Conservation (phyloP, 2,329 filamentous ascomycete genomes). For the Aspergillus sp. region DNA sequence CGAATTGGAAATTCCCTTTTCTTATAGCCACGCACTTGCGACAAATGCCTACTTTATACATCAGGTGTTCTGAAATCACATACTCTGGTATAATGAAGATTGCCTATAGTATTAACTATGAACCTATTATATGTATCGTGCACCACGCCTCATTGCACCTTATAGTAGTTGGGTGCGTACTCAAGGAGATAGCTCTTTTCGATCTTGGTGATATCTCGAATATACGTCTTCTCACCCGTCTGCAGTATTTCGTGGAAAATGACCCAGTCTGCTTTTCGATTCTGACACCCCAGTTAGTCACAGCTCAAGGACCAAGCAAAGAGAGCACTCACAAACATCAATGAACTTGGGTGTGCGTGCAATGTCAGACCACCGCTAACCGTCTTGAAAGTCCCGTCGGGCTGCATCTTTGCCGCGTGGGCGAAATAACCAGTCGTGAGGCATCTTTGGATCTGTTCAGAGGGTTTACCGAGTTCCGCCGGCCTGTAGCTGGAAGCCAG, state of each 20-base stretch:
- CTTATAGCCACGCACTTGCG: too few relatives aligned
- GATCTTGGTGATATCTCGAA: slow-evolving; percentile 88
- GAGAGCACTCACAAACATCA: slow-evolving; percentile 70
- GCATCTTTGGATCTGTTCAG: slow-evolving; percentile 78
- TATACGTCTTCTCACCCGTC: slow-evolving; percentile 82
- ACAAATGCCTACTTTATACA: too few relatives aligned
- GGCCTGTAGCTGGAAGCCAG: slow-evolving; percentile 35
- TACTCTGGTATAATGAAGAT: not conserved
- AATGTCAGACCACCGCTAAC: slow-evolving; percentile 76
- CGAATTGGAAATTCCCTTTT: too few relatives aligned
- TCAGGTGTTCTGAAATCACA: not conserved
- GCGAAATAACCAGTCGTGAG: slow-evolving; percentile 89
- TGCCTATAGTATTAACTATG: too few relatives aligned
- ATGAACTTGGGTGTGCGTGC: slow-evolving; percentile 83
- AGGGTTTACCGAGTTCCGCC: slow-evolving; percentile 46
- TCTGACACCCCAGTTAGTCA: slow-evolving; percentile 43
- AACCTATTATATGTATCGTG: too few relatives aligned
- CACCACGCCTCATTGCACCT: slow-evolving; percentile 46
- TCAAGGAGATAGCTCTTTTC: slow-evolving; percentile 90
- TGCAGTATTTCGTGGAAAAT: slow-evolving; percentile 93
- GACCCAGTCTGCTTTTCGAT: slow-evolving; percentile 94
- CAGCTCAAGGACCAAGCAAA: not conserved
- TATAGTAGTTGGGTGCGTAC: slow-evolving; percentile 82
- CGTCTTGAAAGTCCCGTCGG: slow-evolving; percentile 84
- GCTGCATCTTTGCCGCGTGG: slow-evolving; percentile 89